Base-by-base conservation (phyloP, 139 green algal genomes). In the Yamagishiella unicocca region DNA sequence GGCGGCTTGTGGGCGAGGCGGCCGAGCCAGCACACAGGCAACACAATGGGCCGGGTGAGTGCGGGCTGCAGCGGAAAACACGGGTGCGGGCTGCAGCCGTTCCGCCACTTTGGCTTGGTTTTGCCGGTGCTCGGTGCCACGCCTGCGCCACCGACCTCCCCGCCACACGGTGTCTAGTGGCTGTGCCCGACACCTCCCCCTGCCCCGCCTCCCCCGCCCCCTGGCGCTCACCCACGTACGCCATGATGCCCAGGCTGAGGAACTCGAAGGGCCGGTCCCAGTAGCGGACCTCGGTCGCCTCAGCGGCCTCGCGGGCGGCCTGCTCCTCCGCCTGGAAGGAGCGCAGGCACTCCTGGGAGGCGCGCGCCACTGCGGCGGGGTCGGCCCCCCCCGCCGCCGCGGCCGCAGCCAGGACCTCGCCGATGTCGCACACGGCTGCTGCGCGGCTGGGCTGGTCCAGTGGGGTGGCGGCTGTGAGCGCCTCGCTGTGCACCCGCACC, bases 231-330 rank as follows among this genome's bases (percentile, higher is more conserved):
- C 94, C 93, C 24, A 96, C 50, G 61, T 94, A 95, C 0, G 94
- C 94, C 92, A 96, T 89, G 38, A 95, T 91, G 54, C 94, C 94
- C 82, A 96, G 78, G 24, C 54, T 89, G 29, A 95, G 88, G 83
- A 94, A 94, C 79, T 95, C 87, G 35, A 93, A 95, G 2, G 91
- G 91, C 38, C 71, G 75, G 55, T 88, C 68, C 79, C 79, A 85
- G 79, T 85, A 85, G 31, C 77, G 76, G 4, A 85, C 79, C 43
- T 85, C 79, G 2, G 2, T 42, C 29, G 42, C 74, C 45, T 75
- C 72, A 2, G 84, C 68, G 31, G 12, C 25, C 84, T 68, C 33
- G 33, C 55, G 33, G 21, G 42, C 37, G 25, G 35, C 27, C 42
- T 4, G 3, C 62, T 64, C n/a, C 80, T 76, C 62, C 35, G 46